Conservation (phyloP, 169 alveolate species). For the Plasmodium blacklocki region DNA sequence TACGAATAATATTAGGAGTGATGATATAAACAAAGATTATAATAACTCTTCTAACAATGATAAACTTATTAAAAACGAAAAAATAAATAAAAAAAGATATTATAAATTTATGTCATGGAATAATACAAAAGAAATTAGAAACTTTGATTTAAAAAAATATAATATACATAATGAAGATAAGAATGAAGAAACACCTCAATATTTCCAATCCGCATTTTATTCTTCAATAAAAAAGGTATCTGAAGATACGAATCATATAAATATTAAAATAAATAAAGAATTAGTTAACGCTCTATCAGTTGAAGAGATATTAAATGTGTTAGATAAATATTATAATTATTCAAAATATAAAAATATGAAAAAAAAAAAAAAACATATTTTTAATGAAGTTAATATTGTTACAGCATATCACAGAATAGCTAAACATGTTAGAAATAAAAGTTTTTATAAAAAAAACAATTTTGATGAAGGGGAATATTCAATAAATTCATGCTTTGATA, state of each 20-base stretch:
- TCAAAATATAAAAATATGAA: neutral
- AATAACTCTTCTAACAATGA: neutral
- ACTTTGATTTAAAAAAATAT: slow-evolving; percentile 44
- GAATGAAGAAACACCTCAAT: neutral
- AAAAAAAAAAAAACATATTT: slow-evolving; percentile 17
- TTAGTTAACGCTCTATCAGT: slow-evolving; percentile 50
- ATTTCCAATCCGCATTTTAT: slow-evolving; percentile 34
- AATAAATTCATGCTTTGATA: slow-evolving; percentile 17
- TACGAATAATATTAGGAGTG: neutral
- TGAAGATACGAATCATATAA: neutral
- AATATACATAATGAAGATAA: slow-evolving; percentile 26
- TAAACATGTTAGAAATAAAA: slow-evolving; percentile 67
- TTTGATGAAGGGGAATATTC: neutral
- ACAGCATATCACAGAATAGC: slow-evolving; percentile 74
- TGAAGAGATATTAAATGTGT: slow-evolving; percentile 32
- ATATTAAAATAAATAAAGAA: slow-evolving; percentile 55
- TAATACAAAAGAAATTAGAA: slow-evolving; percentile 59
- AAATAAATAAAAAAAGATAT: slow-evolving; percentile 10
- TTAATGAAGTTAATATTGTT: slow-evolving; percentile 56
- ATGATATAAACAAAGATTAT: neutral
- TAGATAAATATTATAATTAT: slow-evolving; percentile 5
- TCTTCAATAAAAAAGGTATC: neutral
- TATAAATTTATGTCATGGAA: slow-evolving; percentile 70
- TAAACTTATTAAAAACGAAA: neutral
- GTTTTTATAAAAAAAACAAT: neutral